A percentile compares a stretch with the other conserved stretches of the same genome.
Evolutionary conservation across 2,329 filamentous ascomycete species (phyloP).

Genomic region (Penicillium brasilianum): DNA sequence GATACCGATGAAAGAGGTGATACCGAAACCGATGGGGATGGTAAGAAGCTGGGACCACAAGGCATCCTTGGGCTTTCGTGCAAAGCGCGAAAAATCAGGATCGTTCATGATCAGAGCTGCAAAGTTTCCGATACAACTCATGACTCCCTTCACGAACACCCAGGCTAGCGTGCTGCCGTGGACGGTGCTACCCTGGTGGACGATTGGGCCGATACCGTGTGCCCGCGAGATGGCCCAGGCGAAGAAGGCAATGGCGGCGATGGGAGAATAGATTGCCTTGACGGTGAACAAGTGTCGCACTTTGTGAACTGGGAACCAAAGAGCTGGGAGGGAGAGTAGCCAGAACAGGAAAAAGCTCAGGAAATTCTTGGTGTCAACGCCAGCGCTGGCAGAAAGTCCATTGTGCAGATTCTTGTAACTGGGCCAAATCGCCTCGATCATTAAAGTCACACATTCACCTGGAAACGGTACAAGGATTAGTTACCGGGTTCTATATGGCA

Average conservation of each 20-base stretch:
- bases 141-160: conserved; percentile 83
- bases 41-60: conserved; percentile 79
- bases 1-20: conserved; percentile 86
- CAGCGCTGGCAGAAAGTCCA: conserved; percentile 66
- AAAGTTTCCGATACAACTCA: conserved; percentile 90
- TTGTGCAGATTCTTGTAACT: conserved; percentile 67
- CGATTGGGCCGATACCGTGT: conserved; percentile 80
- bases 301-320: conserved; percentile 89
- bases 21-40: conserved; percentile 71
- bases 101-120: conserved; percentile 81
- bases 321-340: conserved; percentile 76
- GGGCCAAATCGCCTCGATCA: conserved; percentile 84
- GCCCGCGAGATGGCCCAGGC: conserved; percentile 85
- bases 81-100: conserved; percentile 85
- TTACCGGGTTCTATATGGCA: neutral
- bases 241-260: conserved; percentile 83
- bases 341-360: conserved; percentile 88
- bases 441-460: conserved; percentile 81
- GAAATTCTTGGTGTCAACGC: conserved; percentile 76
- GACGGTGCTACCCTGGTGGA: conserved; percentile 68
- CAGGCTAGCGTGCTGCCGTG: conserved; percentile 75
- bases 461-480: neutral
- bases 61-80: conserved; percentile 74
- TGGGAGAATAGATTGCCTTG: conserved; percentile 83
- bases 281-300: conserved; percentile 89